Conservation (phyloP, 2,329 filamentous ascomycete species). For the Verticillium albo-atrum region DNA sequence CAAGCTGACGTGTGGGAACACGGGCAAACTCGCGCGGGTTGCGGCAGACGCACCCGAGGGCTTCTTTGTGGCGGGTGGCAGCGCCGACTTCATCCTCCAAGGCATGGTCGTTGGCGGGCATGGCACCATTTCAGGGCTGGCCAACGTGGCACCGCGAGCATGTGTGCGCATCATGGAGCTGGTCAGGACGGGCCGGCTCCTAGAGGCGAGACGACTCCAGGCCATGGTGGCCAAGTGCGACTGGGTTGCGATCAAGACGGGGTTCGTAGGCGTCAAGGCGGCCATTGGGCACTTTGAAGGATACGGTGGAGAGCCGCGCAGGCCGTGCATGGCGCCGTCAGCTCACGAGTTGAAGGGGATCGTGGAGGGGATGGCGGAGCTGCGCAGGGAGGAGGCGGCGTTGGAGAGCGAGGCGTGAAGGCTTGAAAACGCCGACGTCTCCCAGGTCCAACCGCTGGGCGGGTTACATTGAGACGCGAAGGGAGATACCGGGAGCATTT, state of each 20-base stretch:
- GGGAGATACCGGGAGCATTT: background rate
- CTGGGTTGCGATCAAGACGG: constrained; percentile 43
- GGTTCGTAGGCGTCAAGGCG: constrained; percentile 44
- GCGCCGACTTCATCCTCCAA: constrained; percentile 70
- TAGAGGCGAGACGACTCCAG: constrained; percentile 49
- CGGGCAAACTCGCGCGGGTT: constrained; percentile 59
- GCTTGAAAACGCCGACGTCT: background rate
- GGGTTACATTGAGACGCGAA: background rate
- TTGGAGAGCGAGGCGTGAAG: constrained; percentile 15
- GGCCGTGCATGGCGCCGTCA: constrained; percentile 30
- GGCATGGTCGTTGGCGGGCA: constrained; percentile 65
- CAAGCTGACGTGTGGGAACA: constrained; percentile 62
- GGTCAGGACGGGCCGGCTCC: constrained; percentile 50
- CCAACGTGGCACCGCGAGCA: constrained; percentile 63
- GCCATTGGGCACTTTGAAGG: constrained; percentile 35
- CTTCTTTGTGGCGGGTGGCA: constrained; percentile 69
- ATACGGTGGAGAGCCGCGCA: constrained; percentile 32
- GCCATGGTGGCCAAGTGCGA: constrained; percentile 41
- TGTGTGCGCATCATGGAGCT: constrained; percentile 59
- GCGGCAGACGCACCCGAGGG: constrained; percentile 26
- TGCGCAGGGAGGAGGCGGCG: constrained; percentile 24
- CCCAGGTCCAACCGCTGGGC: background rate
- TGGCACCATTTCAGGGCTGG: constrained; percentile 68
- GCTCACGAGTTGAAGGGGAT: constrained; percentile 27
- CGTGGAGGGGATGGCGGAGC: constrained; percentile 29